These are phyloP conservation scores for Penicillium cinerascens DNA, from an alignment of 495 filamentous ascomycete genomes.

Conservation along the genomic window DNA sequence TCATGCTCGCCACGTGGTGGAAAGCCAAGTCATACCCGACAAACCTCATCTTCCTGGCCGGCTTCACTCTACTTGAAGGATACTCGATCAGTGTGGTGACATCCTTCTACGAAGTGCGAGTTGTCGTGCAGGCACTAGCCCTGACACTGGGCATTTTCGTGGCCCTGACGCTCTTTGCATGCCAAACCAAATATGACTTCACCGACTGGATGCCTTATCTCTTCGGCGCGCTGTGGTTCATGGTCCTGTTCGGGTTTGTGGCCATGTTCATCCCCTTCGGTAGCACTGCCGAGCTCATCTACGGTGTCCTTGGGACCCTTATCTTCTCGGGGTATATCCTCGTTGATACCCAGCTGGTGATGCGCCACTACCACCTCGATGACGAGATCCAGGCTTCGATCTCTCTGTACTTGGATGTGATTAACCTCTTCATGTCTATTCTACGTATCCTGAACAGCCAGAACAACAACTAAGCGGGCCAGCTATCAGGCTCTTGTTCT, in stretches of 20 bases:
- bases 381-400: conserved; percentile 98
- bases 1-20: conserved; percentile 92
- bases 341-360: conserved; percentile 91
- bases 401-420: conserved; percentile 90
- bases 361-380: conserved; percentile 94
- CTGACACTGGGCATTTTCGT: conserved; percentile 93
- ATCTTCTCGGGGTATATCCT: conserved; percentile 93
- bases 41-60: conserved; percentile 88
- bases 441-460: conserved; percentile 86
- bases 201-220: conserved; percentile 94
- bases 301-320: conserved; percentile 73
- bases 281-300: conserved; percentile 76
- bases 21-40: conserved; percentile 95
- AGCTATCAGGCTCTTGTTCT: not conserved
- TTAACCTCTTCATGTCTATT: conserved; percentile 95
- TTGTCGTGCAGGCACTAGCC: conserved; percentile 86
- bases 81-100: conserved; percentile 91
- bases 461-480: conserved; percentile 64
- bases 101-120: conserved; percentile 73
- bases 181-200: conserved; percentile 98
- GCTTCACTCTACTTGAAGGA: conserved; percentile 88
- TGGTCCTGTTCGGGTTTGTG: conserved; percentile 92
- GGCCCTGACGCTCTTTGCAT: conserved; percentile 88
- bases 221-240: conserved; percentile 82
- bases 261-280: conserved; percentile 76